Conservation (phyloP, 2,329 filamentous ascomycete genomes). For the Hymenoscyphus infarciens region DNA sequence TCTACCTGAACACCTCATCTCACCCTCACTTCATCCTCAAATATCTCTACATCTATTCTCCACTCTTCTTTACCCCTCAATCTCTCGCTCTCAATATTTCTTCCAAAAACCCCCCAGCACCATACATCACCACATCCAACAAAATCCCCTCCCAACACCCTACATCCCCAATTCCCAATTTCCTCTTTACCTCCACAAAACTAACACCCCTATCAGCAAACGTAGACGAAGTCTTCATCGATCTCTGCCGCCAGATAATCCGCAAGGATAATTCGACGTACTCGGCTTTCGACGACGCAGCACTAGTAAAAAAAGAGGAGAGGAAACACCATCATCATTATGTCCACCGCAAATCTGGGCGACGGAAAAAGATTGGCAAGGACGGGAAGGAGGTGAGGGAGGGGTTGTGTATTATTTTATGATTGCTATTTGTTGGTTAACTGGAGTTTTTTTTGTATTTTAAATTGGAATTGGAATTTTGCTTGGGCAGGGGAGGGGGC, state of each 20-base stretch:
- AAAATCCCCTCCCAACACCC: no score
- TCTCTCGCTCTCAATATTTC: no score
- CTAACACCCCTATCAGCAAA: conserved; percentile 43
- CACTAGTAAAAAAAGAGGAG: background rate
- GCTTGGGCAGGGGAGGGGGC: no score
- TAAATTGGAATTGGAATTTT: no score
- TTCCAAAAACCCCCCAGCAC: no score
- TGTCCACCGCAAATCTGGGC: background rate
- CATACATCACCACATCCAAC: no score
- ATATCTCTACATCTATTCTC: background rate
- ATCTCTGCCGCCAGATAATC: conserved; percentile 65
- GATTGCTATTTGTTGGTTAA: conserved; percentile 1
- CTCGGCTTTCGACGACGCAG: background rate
- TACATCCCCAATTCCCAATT: no score
- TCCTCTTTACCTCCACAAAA: background rate
- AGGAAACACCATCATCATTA: background rate
- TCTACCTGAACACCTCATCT: background rate
- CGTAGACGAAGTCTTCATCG: conserved; percentile 69
- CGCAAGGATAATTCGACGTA: conserved; percentile 46
- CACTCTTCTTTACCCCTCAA: no score
- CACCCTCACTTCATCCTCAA: no score
- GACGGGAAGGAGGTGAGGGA: conserved; percentile 8
- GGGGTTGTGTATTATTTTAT: conserved; percentile 18
- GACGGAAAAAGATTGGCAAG: conserved; percentile 1
- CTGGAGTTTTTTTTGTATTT: no score